phyloP scores from a whole-genome alignment of 2,329 filamentous ascomycete species.

The Fusarium abutilonis region DNA sequence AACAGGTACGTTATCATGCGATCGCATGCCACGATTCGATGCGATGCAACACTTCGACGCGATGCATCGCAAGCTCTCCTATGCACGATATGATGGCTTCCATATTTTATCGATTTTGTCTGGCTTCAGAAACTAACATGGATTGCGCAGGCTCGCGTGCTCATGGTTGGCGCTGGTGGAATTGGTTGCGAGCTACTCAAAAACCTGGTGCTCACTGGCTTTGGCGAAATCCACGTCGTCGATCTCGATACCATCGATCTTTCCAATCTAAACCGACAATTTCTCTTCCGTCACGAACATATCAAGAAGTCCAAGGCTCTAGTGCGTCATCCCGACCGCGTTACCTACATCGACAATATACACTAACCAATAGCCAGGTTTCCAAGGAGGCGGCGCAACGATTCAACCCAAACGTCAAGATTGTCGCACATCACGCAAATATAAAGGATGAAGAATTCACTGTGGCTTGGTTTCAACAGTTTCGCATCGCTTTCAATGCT shows the following conservation, averaged over 20 bases:
- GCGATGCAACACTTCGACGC: conserved; percentile 7
- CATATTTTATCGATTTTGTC: conserved; percentile 8
- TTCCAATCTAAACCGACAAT: conserved; percentile 97
- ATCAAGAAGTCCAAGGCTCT: conserved; percentile 97
- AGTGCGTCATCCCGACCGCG: conserved; percentile 61
- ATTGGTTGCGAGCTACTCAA: conserved; percentile 98
- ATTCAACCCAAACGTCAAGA: conserved; percentile 89
- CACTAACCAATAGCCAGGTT: conserved; percentile 64
- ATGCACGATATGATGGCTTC: conserved; percentile 2
- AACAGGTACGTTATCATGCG: conserved; percentile 65
- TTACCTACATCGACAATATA: conserved; percentile 5
- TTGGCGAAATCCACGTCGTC: conserved; percentile 92
- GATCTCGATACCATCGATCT: conserved; percentile 98
- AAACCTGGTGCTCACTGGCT: conserved; percentile 91
- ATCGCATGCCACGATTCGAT: conserved; percentile 13
- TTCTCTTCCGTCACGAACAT: conserved; percentile 94
- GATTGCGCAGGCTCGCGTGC: conserved; percentile 74
- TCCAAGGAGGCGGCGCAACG: conserved; percentile 89
- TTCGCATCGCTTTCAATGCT: conserved; percentile 93
- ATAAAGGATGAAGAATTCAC: conserved; percentile 92
- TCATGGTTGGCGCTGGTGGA: conserved; percentile 95
- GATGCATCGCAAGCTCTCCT: not conserved
- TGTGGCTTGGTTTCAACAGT: conserved; percentile 85
- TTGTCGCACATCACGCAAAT: conserved; percentile 91
- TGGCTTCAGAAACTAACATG: conserved; percentile 28